These are phyloP conservation scores for Hypoxylon sp. DNA, from an alignment of 2,329 filamentous ascomycete species.

Conservation along the genomic window DNA sequence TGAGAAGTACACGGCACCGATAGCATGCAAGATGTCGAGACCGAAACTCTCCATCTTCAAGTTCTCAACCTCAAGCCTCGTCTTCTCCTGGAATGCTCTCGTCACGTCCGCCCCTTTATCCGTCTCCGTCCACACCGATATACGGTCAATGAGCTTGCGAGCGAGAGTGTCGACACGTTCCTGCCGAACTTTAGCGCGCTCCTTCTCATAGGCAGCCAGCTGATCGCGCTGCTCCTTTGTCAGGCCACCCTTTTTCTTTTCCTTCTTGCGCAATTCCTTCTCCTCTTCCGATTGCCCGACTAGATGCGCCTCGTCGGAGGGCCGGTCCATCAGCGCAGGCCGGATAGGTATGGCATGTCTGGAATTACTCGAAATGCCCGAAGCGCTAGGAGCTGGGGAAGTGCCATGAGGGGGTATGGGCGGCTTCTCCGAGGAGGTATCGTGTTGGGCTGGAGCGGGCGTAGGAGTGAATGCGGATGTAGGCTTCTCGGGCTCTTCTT, in stretches of 20 bases:
- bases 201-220: slow-evolving; percentile 86
- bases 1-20: slow-evolving; percentile 88
- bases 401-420: slow-evolving; percentile 52
- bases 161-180: slow-evolving; percentile 88
- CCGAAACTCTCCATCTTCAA: slow-evolving; percentile 99
- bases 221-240: slow-evolving; percentile 95
- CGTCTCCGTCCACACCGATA: slow-evolving; percentile 97
- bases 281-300: slow-evolving; percentile 77
- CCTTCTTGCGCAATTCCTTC: slow-evolving; percentile 78
- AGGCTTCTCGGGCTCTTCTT: slow-evolving; percentile 48
- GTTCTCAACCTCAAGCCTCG: slow-evolving; percentile 92
- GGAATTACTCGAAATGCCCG: slow-evolving; percentile 52
- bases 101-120: slow-evolving; percentile 90
- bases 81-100: slow-evolving; percentile 91
- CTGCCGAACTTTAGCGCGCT: slow-evolving; percentile 84
- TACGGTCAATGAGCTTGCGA: slow-evolving; percentile 87
- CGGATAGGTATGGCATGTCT: slow-evolving; percentile 75
- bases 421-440: slow-evolving; percentile 41
- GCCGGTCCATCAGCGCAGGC: slow-evolving; percentile 86
- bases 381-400: slow-evolving; percentile 54
- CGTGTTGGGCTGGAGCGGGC: slow-evolving; percentile 38
- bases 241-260: slow-evolving; percentile 87
- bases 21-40: slow-evolving; percentile 93
- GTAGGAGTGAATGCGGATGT: slow-evolving; percentile 46
- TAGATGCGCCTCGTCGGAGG: slow-evolving; percentile 80